Evolutionary conservation across 176 grass and related monocot species (phyloP), one percentile per base, ranked within the genome.

Genomic region (Paspalum notatum): DNA sequence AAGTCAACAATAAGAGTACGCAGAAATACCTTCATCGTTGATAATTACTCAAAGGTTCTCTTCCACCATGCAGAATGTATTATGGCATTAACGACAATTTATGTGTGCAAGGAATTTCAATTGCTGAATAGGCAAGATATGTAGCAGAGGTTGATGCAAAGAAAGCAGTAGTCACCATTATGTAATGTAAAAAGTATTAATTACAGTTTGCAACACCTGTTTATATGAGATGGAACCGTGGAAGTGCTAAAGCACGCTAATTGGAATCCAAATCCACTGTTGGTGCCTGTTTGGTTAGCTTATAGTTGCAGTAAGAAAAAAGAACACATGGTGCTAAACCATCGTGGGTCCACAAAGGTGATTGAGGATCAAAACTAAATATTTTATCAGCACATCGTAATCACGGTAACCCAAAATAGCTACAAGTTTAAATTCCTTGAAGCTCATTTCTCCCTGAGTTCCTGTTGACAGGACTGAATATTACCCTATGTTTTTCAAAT

Each of bases 21-120:
- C 9, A 8, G 5, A 51, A 52, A 53, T 8, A 65, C 20, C 12
- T 62, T 32, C n/a, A 1, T 53, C 26, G 15, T 71, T 85, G 16
- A 51, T 60, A 57, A 22, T 50, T 49, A 10, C 13, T 85, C 24
- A 10, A 78, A 71, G 71, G 24, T 26, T 63, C 13, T 62, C n/a
- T n/a, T 15, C 43, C 4, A 69, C 12, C 2, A 59, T 13, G 45
- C 4, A 7, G 32, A 70, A 43, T 40, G 5, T 27, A 77, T 32
- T 78, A 27, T n/a, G 2, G 43, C 3, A 3, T 32, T n/a, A n/a
- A n/a, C n/a, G n/a, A n/a, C 7, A 70, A 70, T 24, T 32, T 47
- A 60, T 5, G n/a, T 14, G 45, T 20, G 26, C 4, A 61, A 69
- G 43, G 27, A 7, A 18, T 53, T 51, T 61, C 11, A 32, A 32